Evolutionary conservation across 495 filamentous ascomycete species (phyloP).

Genomic region (Schizothecium vesticola): DNA sequence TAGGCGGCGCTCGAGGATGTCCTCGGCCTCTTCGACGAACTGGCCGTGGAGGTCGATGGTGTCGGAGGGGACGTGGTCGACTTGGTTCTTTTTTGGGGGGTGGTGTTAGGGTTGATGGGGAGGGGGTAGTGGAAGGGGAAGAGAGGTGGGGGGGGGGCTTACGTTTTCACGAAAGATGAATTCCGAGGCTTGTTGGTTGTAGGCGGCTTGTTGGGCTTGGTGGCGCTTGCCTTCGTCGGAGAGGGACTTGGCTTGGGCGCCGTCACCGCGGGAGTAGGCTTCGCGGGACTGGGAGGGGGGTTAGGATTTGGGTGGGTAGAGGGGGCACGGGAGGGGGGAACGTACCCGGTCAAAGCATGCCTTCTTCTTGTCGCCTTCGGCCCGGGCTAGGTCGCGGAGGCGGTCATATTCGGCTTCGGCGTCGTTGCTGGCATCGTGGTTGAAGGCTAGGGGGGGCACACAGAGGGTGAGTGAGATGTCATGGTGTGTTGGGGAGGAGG

Average conservation of each 20-base stretch:
- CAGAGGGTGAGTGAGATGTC: neutral
- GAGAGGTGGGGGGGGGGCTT: neutral
- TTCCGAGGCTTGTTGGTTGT: constrained; percentile 84
- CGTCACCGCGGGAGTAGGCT: constrained; percentile 76
- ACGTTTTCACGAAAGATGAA: constrained; percentile 87
- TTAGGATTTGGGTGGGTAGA: constrained; percentile 5
- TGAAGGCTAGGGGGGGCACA: constrained; percentile 59
- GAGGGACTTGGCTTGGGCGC: constrained; percentile 69
- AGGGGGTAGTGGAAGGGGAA: too few species aligned
- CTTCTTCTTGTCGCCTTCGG: constrained; percentile 68
- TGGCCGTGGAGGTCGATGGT: constrained; percentile 93
- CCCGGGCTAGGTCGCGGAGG: constrained; percentile 73
- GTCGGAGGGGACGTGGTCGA: constrained; percentile 62
- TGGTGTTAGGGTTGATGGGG: neutral
- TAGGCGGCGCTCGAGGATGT: constrained; percentile 79
- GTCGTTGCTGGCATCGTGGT: constrained; percentile 59
- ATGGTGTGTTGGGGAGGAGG: neutral
- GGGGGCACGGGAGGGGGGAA: neutral
- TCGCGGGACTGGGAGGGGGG: constrained; percentile 53
- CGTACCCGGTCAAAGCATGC: constrained; percentile 67
- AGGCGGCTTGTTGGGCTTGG: constrained; percentile 68
- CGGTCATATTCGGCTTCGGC: constrained; percentile 89
- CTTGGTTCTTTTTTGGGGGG: constrained; percentile 53
- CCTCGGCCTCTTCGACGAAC: constrained; percentile 89
- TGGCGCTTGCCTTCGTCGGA: constrained; percentile 82